Evolutionary conservation across 2,329 filamentous ascomycete species (phyloP).

Genomic region (Cytospora chrysosperma): DNA sequence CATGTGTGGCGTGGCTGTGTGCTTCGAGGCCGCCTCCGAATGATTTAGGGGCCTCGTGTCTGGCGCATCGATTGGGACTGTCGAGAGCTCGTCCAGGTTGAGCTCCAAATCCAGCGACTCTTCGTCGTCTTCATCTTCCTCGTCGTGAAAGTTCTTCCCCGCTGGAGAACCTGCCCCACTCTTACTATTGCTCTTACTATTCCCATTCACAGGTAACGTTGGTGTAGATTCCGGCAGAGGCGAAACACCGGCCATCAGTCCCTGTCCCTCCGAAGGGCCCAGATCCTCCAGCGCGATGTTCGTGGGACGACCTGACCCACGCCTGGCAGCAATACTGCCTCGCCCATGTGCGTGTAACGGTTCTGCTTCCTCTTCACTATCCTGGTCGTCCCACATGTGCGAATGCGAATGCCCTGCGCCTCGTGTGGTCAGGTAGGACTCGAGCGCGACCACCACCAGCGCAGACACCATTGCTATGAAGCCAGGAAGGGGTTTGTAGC

Average conservation of each 20-base stretch:
- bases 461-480: constrained; percentile 79
- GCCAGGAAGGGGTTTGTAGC: constrained; percentile 78
- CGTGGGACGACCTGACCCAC: constrained; percentile 42
- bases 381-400: constrained; percentile 53
- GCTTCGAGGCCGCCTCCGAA: constrained; percentile 23
- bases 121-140: constrained; percentile 40
- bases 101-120: constrained; percentile 52
- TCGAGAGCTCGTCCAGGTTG: constrained; percentile 60
- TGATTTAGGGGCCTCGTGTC: constrained; percentile 27
- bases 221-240: constrained; percentile 58
- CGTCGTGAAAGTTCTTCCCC: constrained; percentile 33
- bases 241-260: constrained; percentile 56
- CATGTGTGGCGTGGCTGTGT: constrained; percentile 29
- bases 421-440: constrained; percentile 81
- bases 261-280: constrained; percentile 47
- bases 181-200: constrained; percentile 23
- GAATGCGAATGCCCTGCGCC: constrained; percentile 62
- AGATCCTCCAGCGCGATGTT: constrained; percentile 53
- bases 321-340: constrained; percentile 38
- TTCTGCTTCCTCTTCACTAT: constrained; percentile 33
- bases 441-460: constrained; percentile 78
- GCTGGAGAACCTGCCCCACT: constrained; percentile 23
- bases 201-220: constrained; percentile 26
- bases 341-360: constrained; percentile 25
- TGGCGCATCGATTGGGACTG: constrained; percentile 26